Evolutionary conservation across 371 early-diverging fungal genomes (phyloP), one percentile per base, ranked within the genome.

Genomic region (Actinomucor elegans): DNA sequence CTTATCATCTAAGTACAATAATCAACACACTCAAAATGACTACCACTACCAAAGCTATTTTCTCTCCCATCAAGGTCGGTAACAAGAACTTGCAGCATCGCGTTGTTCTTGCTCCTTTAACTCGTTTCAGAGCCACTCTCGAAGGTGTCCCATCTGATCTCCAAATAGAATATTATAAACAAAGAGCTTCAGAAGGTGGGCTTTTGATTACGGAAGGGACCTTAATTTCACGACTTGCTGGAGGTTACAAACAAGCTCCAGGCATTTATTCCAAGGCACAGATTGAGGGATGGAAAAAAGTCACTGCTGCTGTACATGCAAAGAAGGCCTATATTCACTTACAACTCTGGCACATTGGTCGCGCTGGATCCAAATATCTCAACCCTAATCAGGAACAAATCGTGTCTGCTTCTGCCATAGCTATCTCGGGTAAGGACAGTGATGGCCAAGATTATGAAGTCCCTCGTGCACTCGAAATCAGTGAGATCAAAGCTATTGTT

Each of bases 141-240:
- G 52, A 59, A 15, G 56, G 53, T 32, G 67, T 74, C n/a, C 77
- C 84, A 1, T 71, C 69, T 14, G 64, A 61, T 48, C 52, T 80
- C 27, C 55, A 67, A 42, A 68, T 56, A 7, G 71, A 77, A 45
- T 80, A 85, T 59, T 88, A 85, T 44, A 57, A 46, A 7, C 85
- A 87, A 60, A 68, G 88, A 33, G 76, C 83, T 2, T 71, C 74
- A 7, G 38, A 51, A 18, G 83, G 82, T 34, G 84, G 84, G 17
- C 56, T 87, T 2, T 44, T 84, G 24, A 70, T 87, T 21, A 66
- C 78, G 17, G 88, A 85, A 61, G 85, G 72, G 8, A 73, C 80
- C 1, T 54, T 69, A 15, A 70, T 77, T 32, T 51, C 50, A 27
- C 73, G 71, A 21, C 56, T 52, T n/a, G 79, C 77, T 6, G 67